These are phyloP conservation scores for Chlamydomonas reinhardtii DNA, from an alignment of 163 green algal species.

Conservation along the genomic window DNA sequence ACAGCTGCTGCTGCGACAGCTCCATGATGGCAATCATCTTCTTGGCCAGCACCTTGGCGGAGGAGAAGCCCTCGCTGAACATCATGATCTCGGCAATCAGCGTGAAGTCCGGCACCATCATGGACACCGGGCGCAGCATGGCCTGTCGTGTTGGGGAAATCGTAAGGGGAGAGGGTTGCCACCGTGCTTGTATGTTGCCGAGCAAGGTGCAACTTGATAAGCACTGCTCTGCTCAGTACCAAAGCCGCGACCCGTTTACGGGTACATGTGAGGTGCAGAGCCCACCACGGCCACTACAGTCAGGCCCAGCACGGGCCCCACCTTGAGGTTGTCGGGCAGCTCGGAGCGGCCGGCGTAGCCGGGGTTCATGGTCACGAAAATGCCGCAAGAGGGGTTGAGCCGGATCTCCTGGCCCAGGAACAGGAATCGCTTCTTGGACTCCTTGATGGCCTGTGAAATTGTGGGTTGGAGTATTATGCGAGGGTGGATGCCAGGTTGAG, in stretches of 20 bases:
- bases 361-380: constrained; percentile 97
- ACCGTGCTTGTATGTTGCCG: too few species aligned
- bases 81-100: constrained; percentile 95
- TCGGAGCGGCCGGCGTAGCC: constrained; percentile 78
- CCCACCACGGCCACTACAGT: too few species aligned
- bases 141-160: constrained; percentile 51
- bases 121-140: constrained; percentile 89
- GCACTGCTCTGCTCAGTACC: too few species aligned
- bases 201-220: too few species aligned
- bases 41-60: constrained; percentile 85
- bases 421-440: constrained; percentile 79
- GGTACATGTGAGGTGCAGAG: too few species aligned
- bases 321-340: constrained; percentile 93
- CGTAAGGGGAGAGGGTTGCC: too few species aligned
- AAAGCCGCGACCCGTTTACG: too few species aligned
- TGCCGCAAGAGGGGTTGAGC: constrained; percentile 87
- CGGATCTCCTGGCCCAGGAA: constrained; percentile 89
- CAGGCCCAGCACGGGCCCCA: too few species aligned
- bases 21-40: constrained; percentile 96
- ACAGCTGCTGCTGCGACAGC: constrained; percentile 91
- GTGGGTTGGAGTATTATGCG: too few species aligned
- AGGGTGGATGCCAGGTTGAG: too few species aligned
- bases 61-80: constrained; percentile 89
- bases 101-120: constrained; percentile 94
- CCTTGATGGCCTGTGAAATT: constrained; percentile 82